Evolutionary conservation across 208 protist species (phyloP), one percentile per base, ranked within the genome.

Genomic region (Acanthamoeba royreba): DNA sequence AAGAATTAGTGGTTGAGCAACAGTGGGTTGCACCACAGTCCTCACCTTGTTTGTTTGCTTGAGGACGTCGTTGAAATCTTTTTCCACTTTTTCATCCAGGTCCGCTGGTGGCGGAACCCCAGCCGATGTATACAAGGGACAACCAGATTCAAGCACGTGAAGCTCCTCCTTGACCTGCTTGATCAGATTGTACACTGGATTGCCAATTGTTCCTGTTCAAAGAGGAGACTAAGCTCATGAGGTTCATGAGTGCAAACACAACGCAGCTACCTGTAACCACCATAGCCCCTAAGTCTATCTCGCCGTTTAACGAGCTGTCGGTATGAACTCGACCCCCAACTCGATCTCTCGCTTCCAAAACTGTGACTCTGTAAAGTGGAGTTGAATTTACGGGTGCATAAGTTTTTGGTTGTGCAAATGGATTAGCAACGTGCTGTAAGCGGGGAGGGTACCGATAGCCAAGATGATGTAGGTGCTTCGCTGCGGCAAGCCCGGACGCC

Each of bases 201-300:
- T 92, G 17, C 88, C 88, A 17, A 83, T 81, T 8, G 88, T 92
- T 3, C 88, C 88, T 92, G n/a, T n/a, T n/a, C n/a, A n/a, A n/a
- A n/a, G 4, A 9, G 47, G 25, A 43, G 69, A 81, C 40, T 35
- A 35, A 47, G 40, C 31, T 33, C 33, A 72, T 47, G 3, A 52
- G n/a, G n/a, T n/a, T n/a, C n/a, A n/a, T n/a, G n/a, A n/a, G n/a
- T n/a, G n/a, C n/a, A n/a, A n/a, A n/a, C n/a, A n/a, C n/a, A n/a
- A n/a, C n/a, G n/a, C n/a, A n/a, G n/a, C n/a, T 72, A 90, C 83
- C 83, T 4, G 88, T 92, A 2, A 92, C 88, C 28, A 92, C 88
- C 88, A 92, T 92, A 40, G 88, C 88, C 9, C 88, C 88, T 28
- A 92, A 43, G 66, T 92, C 88, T 2, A 92, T 90, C 40, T 90